These are phyloP conservation scores for Podospora pseudocomata DNA, from an alignment of 495 filamentous ascomycete genomes.

Conservation along the genomic window DNA sequence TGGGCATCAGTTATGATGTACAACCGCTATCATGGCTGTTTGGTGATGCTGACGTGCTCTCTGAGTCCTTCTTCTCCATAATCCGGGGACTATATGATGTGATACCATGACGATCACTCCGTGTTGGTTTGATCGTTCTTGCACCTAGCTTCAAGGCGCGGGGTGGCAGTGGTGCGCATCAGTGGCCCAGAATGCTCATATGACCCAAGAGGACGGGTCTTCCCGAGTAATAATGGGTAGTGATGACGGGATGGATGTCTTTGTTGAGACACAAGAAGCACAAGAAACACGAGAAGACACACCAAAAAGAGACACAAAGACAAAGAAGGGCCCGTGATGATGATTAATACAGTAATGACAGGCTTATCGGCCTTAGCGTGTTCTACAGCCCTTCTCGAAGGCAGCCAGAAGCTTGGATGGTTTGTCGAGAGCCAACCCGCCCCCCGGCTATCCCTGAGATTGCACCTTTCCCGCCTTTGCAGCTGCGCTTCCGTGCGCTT, in stretches of 20 bases:
- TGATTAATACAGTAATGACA: neutral
- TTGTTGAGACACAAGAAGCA: neutral
- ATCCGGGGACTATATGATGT: neutral
- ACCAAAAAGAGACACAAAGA: neutral
- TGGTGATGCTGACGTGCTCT: no score
- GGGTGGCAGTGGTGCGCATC: neutral
- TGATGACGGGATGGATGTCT: neutral
- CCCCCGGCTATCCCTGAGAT: constrained; percentile 26
- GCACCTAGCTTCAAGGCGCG: neutral
- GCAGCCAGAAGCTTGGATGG: constrained; percentile 28
- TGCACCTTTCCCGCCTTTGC: constrained; percentile 31
- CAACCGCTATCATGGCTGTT: no score
- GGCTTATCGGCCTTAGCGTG: constrained; percentile 17
- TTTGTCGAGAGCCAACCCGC: constrained; percentile 15
- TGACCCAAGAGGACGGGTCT: neutral
- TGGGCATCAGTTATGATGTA: no score
- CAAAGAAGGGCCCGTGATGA: neutral
- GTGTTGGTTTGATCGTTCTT: constrained; percentile 8
- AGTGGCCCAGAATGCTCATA: neutral
- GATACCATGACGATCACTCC: constrained; percentile 9
- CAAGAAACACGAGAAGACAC: no score
- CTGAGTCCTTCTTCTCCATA: neutral
- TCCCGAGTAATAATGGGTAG: neutral
- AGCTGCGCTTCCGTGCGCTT: constrained; percentile 14
- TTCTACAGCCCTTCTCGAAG: constrained; percentile 40